These are phyloP conservation scores for Bathelium albidoporum DNA, from an alignment of 495 filamentous ascomycete genomes.

Conservation along the genomic window DNA sequence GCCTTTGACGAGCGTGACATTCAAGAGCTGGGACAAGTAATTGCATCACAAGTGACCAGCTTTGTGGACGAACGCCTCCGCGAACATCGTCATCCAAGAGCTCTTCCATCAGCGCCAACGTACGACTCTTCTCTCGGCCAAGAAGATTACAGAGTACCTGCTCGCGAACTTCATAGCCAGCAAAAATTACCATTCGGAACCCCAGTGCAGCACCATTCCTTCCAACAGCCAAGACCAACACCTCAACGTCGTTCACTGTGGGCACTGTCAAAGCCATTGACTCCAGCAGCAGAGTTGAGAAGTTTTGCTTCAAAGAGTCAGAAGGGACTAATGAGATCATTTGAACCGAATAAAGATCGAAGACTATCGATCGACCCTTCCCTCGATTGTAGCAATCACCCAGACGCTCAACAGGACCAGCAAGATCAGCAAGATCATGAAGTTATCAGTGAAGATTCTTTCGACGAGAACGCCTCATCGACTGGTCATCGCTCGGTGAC, in stretches of 20 bases:
- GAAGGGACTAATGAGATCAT: too few species aligned
- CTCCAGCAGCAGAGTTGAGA: neutral
- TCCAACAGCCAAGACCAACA: neutral
- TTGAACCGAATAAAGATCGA: neutral
- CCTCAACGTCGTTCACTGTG: neutral
- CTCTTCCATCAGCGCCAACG: neutral
- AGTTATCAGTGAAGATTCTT: neutral
- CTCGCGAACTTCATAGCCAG: neutral
- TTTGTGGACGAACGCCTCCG: constrained; percentile 9
- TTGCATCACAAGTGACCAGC: constrained; percentile 5
- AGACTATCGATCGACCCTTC: neutral
- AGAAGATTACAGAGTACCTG: neutral
- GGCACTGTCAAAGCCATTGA: constrained; percentile 1
- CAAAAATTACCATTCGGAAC: neutral
- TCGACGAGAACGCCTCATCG: neutral
- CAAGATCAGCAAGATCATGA: neutral
- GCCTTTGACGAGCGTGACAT: neutral
- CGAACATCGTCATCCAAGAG: neutral
- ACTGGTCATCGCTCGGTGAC: neutral
- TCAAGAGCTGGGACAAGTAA: constrained; percentile 6
- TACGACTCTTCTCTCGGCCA: neutral
- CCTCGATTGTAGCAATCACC: neutral
- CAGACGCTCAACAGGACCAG: too few species aligned
- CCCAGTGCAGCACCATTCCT: neutral
- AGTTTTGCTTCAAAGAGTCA: neutral